Conservation (phyloP, 2,329 filamentous ascomycete genomes). For the Penicillium sp. region DNA sequence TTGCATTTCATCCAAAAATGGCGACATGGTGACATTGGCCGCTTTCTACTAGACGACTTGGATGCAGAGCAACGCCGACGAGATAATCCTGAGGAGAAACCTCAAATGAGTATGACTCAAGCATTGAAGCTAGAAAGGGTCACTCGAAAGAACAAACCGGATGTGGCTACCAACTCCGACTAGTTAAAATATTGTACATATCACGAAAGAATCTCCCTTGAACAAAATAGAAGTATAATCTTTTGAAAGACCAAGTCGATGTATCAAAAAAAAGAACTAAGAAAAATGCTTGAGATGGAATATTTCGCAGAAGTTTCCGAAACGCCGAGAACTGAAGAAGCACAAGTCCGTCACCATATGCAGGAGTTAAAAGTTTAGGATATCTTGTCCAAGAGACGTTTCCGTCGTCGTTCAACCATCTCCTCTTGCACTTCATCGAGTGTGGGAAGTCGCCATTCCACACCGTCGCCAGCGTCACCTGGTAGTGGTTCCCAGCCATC, state of each 20-base stretch:
- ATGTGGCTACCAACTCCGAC: slow-evolving; percentile 22
- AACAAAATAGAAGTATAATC: slow-evolving; percentile 9
- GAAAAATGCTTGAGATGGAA: slow-evolving; percentile 22
- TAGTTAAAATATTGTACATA: slow-evolving; percentile 29
- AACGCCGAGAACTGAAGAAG: slow-evolving; percentile 27
- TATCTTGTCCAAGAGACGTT: slow-evolving; percentile 83
- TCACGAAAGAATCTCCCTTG: slow-evolving; percentile 14
- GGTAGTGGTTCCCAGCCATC: slow-evolving; percentile 84
- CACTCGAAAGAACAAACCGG: slow-evolving; percentile 33
- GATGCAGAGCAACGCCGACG: slow-evolving; percentile 62
- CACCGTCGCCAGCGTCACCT: slow-evolving; percentile 82
- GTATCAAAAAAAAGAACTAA: slow-evolving; percentile 9
- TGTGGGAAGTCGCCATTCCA: slow-evolving; percentile 80
- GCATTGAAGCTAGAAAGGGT: slow-evolving; percentile 45
- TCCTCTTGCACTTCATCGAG: slow-evolving; percentile 94
- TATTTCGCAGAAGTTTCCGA: slow-evolving; percentile 26
- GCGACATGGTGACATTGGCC: slow-evolving; percentile 75
- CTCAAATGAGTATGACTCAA: slow-evolving; percentile 49
- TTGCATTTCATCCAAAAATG: slow-evolving; percentile 81
- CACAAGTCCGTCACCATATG: slow-evolving; percentile 7
- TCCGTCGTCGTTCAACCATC: slow-evolving; percentile 80
- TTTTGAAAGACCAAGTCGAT: slow-evolving; percentile 13
- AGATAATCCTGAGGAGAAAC: slow-evolving; percentile 32
- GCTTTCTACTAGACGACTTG: slow-evolving; percentile 79
- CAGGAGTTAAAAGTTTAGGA: slow-evolving; percentile 37